These are phyloP conservation scores for Phytophthora tubulina DNA, from an alignment of 352 stramenopile genomes.

Conservation along the genomic window DNA sequence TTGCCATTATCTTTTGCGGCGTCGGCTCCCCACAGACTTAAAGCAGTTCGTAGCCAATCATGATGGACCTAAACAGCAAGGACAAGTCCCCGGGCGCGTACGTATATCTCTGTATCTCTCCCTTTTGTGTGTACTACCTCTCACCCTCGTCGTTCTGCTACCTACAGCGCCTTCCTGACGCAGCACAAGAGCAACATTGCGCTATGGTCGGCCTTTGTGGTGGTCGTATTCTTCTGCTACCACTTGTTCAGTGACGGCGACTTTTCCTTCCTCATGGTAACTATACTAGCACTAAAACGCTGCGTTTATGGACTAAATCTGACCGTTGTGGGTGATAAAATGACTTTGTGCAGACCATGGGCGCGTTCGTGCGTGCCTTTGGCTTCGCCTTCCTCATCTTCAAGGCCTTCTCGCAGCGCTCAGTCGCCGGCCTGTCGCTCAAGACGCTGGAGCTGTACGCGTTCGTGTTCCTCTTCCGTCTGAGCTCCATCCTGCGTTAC, in stretches of 20 bases:
- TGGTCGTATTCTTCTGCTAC: slow-evolving; percentile 95
- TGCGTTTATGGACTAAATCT: background rate
- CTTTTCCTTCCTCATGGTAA: slow-evolving; percentile 98
- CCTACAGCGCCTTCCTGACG: slow-evolving; percentile 68
- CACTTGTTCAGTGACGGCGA: slow-evolving; percentile 97
- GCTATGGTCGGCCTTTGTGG: slow-evolving; percentile 96
- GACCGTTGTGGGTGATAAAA: slow-evolving; percentile 5
- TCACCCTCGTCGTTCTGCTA: background rate
- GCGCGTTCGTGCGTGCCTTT: slow-evolving; percentile 90
- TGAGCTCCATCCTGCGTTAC: slow-evolving; percentile 98
- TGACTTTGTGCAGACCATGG: slow-evolving; percentile 76
- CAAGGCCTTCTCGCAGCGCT: slow-evolving; percentile 94
- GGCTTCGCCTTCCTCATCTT: slow-evolving; percentile 95
- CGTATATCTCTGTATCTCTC: slow-evolving; percentile 13
- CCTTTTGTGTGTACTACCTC: background rate
- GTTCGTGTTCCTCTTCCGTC: slow-evolving; percentile 96
- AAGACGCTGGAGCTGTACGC: slow-evolving; percentile 98
- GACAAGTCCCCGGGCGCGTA: slow-evolving; percentile 67
- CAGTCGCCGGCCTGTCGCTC: slow-evolving; percentile 93
- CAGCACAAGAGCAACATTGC: slow-evolving; percentile 96
- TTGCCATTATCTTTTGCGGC: slow-evolving; percentile 35
- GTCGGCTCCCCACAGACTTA: slow-evolving; percentile 1
- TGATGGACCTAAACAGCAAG: slow-evolving; percentile 66
- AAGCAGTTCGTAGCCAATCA: slow-evolving; percentile 15
- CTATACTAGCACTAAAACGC: background rate